phyloP scores from a whole-genome alignment of 495 filamentous ascomycete species.

The Aspergillus coremiiformis region DNA sequence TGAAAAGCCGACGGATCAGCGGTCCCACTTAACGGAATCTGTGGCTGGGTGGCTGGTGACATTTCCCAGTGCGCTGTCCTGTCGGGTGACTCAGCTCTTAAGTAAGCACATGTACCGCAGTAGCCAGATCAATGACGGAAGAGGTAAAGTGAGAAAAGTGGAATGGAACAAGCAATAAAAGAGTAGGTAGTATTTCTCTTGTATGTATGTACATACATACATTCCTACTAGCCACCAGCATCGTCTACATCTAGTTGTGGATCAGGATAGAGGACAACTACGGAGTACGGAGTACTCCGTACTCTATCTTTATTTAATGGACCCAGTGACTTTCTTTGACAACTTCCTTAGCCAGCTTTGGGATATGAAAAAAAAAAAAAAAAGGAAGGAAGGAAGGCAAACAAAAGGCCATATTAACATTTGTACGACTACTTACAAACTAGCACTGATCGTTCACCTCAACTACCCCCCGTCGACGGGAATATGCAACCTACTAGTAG shows the following conservation, averaged over 20 bases:
- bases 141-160: constrained; percentile 23
- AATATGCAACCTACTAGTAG: constrained; percentile 22
- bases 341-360: not conserved
- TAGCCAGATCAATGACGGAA: constrained; percentile 30
- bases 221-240: too few species aligned
- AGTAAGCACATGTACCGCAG: constrained; percentile 5
- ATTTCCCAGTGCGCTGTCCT: constrained; percentile 4
- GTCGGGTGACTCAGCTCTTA: constrained; percentile 2
- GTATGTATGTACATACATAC: too few species aligned
- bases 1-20: constrained; percentile 23
- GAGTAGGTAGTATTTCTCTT: not conserved
- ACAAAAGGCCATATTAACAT: constrained; percentile 2
- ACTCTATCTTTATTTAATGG: too few species aligned
- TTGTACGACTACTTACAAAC: constrained; percentile 7
- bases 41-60: constrained; percentile 10
- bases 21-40: constrained; percentile 17
- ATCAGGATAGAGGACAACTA: too few species aligned
- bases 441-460: constrained; percentile 8
- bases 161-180: not conserved
- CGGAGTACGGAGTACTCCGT: not conserved
- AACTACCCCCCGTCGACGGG: constrained; percentile 13
- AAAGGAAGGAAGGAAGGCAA: constrained; percentile 2
- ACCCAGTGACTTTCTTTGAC: too few species aligned
- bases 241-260: too few species aligned
- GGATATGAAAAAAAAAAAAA: too few species aligned